phyloP scores from a whole-genome alignment of 2,329 filamentous ascomycete genomes.

The Amauroascus niger region DNA sequence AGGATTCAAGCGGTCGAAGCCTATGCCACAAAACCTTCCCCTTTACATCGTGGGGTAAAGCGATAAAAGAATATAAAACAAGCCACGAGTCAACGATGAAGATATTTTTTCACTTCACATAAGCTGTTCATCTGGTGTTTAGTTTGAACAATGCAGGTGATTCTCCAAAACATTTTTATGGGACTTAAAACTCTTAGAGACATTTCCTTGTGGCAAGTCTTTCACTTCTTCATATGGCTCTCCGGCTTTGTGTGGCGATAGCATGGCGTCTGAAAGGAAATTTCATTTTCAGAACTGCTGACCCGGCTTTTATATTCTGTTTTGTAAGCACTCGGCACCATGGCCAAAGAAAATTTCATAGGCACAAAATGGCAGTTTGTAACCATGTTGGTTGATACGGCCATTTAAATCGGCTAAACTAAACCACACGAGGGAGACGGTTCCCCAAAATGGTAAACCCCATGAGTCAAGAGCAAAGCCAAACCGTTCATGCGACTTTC shows the following conservation, averaged over 20 bases:
- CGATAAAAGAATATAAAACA: neutral
- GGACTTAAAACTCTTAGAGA: neutral
- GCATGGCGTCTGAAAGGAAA: neutral
- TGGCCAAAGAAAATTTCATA: too few species aligned
- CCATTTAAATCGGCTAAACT: too few species aligned
- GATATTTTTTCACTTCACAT: neutral
- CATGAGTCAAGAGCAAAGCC: too few species aligned
- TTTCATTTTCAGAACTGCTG: neutral
- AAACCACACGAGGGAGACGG: too few species aligned
- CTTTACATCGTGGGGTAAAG: neutral
- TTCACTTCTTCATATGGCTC: neutral
- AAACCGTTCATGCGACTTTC: too few species aligned
- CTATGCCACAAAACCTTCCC: neutral
- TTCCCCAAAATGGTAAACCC: too few species aligned
- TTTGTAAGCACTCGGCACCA: neutral
- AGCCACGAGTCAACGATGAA: neutral
- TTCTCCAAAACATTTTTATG: neutral
- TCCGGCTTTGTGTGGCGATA: neutral
- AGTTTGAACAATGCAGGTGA: neutral
- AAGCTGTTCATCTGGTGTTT: neutral
- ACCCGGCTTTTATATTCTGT: neutral
- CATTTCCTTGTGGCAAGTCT: neutral
- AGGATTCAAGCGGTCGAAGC: neutral
- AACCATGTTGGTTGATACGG: too few species aligned
- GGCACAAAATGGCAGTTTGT: too few species aligned